These are phyloP conservation scores for Lyophyllum decastes DNA, from an alignment of 768 basidiomycete genomes.

Conservation along the genomic window DNA sequence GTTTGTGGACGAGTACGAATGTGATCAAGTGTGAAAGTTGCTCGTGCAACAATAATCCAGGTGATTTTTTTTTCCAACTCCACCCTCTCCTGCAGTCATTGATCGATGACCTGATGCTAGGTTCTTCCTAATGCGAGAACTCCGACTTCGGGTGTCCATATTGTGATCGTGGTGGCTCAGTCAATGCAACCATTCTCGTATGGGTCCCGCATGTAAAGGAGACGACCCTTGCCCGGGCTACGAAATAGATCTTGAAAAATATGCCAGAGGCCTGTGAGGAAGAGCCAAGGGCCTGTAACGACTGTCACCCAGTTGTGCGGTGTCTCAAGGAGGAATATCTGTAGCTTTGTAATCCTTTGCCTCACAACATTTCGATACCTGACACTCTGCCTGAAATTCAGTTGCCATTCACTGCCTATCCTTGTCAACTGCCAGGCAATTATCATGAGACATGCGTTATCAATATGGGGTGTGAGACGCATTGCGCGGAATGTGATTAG, in stretches of 20 bases:
- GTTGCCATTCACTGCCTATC: too few species aligned
- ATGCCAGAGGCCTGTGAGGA: conserved; percentile 27
- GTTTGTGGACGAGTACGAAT: conserved; percentile 13
- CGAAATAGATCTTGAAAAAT: conserved; percentile 13
- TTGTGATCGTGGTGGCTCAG: too few species aligned
- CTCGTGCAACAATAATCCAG: conserved; percentile 21
- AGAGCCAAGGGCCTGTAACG: conserved; percentile 28
- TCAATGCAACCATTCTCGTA: too few species aligned
- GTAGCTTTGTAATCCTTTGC: too few species aligned
- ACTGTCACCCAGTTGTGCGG: too few species aligned
- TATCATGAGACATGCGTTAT: too few species aligned
- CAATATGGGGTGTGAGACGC: too few species aligned
- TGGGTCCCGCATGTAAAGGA: neutral
- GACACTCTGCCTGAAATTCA: too few species aligned
- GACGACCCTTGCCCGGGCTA: neutral
- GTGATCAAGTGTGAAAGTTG: conserved; percentile 32
- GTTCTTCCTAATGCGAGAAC: neutral
- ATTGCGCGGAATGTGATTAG: too few species aligned
- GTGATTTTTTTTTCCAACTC: neutral
- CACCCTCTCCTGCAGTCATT: neutral
- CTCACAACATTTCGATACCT: too few species aligned
- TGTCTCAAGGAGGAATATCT: too few species aligned
- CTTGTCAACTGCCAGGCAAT: too few species aligned
- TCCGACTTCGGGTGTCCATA: neutral
- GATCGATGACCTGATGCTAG: neutral